Base-by-base conservation (phyloP, 768 basidiomycete species). In the Pleurotus pulmonarius region DNA sequence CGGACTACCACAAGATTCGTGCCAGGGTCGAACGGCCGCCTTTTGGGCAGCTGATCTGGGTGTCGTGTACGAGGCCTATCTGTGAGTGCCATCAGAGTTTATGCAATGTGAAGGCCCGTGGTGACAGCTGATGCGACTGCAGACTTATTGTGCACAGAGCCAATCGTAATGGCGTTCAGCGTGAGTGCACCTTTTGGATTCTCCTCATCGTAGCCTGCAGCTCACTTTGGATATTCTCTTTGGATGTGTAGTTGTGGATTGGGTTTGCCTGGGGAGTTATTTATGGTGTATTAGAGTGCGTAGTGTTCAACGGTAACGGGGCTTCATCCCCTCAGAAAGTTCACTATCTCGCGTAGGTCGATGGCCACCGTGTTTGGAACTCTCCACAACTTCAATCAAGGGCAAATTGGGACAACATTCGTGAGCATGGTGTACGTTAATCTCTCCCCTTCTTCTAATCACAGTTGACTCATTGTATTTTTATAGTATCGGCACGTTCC, bases 211-310 rank as follows among this genome's bases (percentile, higher is more conserved):
- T 41, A 41, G 8, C 55, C 49, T 52, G n/a, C 40, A 13, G 7
- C 34, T 81, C 29, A 78, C 45, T 13, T 16, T 20, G 41, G n/a
- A 20, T 11, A 43, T 13, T 38, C 39, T 37, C 37, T 55, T 22
- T 57, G 7, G 15, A 9, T 40, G 9, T 37, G 15, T 67, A 89
- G 85, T 64, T 87, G n/a, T 87, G 86, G 87, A 70, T 85, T 26
- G 83, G 85, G 51, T 83, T 92, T 57, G 78, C 81, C 0, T 93
- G 90, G 90, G 90, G 90, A 0, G 80, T 90, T 4, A 67, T 86
- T 18, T 93, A 82, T 59, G 78, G 78, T 44, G 69, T 86, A 60
- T 71, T 83, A 15, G 78, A 80, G 78, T 81, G 51, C 49, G 74
- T 57, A 22, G 41, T 2, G n/a, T 3, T 29, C 40, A 22, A n/a